Evolutionary conservation across 768 basidiomycete species (phyloP).

Genomic region (Leccinellum luteum): DNA sequence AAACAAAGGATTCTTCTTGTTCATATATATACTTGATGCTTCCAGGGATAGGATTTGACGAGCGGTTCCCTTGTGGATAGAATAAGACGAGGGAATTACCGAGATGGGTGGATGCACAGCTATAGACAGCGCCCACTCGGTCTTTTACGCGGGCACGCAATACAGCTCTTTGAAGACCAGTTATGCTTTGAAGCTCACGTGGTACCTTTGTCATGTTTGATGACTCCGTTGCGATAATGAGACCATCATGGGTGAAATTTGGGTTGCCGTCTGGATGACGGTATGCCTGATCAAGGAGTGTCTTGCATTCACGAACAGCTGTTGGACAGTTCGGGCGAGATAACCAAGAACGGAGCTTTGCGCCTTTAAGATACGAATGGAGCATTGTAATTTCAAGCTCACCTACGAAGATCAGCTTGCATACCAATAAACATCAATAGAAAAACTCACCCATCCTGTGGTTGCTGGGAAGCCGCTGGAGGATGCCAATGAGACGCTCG

Average conservation of each 20-base stretch:
- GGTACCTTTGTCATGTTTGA: no score
- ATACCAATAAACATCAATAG: not conserved
- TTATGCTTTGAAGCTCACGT: not conserved
- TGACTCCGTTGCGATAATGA: no score
- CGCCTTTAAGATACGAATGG: constrained; percentile 9
- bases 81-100: not conserved
- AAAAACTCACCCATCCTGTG: constrained; percentile 42
- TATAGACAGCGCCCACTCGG: not conserved
- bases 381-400: constrained; percentile 13
- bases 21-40: not conserved
- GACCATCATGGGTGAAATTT: not conserved
- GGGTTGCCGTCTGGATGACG: not conserved
- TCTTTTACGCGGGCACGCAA: not conserved
- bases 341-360: constrained; percentile 15
- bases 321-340: constrained; percentile 15
- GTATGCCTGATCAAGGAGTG: not conserved
- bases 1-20: not conserved
- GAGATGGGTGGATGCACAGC: not conserved
- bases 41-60: not conserved
- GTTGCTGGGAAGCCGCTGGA: constrained; percentile 24
- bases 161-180: not conserved
- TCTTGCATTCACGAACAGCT: not conserved
- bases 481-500: constrained; percentile 20
- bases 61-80: not conserved
- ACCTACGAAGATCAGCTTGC: not conserved